These are phyloP conservation scores for Claviceps humidiphila DNA, from an alignment of 2,329 filamentous ascomycete species.

Conservation along the genomic window DNA sequence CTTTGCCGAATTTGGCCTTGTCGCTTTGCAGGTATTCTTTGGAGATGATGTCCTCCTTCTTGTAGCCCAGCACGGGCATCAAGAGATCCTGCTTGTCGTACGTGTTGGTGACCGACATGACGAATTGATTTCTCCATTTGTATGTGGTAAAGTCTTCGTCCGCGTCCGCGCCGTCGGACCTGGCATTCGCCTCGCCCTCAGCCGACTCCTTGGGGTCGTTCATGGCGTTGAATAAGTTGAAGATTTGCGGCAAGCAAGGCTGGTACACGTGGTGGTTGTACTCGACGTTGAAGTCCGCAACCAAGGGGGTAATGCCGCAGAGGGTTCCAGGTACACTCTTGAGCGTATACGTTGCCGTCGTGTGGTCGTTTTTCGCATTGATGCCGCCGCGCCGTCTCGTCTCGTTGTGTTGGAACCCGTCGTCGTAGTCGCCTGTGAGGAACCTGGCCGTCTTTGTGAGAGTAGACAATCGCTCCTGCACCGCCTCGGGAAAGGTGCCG, in stretches of 20 bases:
- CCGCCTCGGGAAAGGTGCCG: conserved; percentile 18
- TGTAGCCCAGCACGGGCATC: conserved; percentile 19
- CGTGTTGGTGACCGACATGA: conserved; percentile 19
- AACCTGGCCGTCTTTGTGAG: conserved; percentile 20
- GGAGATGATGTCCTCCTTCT: conserved; percentile 12
- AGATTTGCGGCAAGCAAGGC: conserved; percentile 27
- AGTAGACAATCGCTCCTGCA: conserved; percentile 14
- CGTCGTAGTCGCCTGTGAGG: conserved; percentile 21
- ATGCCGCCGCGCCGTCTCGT: conserved; percentile 23
- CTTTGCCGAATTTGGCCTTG: conserved; percentile 16
- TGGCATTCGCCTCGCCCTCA: neutral
- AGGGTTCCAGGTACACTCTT: conserved; percentile 29
- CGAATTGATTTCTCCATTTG: conserved; percentile 20
- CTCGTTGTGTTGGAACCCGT: conserved; percentile 18
- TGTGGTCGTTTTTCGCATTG: conserved; percentile 25
- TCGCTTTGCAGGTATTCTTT: conserved; percentile 18
- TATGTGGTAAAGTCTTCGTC: conserved; percentile 10
- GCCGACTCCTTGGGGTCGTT: conserved; percentile 5
- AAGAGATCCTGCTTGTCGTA: conserved; percentile 22
- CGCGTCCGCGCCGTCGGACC: neutral
- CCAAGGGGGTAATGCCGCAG: conserved; percentile 27
- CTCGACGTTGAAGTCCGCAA: conserved; percentile 30
- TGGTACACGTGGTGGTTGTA: conserved; percentile 29
- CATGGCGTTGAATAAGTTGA: conserved; percentile 19
- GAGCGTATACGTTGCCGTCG: conserved; percentile 28